Conservation (phyloP, 2,329 filamentous ascomycete genomes). For the Fusarium sp. region DNA sequence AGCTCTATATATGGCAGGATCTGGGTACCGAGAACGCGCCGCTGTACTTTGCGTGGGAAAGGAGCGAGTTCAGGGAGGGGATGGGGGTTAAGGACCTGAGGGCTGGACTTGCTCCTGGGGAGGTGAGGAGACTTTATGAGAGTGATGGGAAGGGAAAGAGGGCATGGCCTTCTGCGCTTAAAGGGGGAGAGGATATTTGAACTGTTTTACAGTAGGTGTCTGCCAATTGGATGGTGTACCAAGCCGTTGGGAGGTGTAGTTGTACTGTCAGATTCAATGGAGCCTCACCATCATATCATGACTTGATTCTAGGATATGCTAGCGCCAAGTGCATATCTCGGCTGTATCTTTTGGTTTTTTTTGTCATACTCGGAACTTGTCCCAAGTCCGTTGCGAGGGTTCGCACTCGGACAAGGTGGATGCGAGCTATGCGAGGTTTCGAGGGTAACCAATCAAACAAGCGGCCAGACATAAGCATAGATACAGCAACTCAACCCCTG, state of each 20-base stretch:
- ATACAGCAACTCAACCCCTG: neutral
- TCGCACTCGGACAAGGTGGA: neutral
- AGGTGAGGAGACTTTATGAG: neutral
- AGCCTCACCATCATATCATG: no score
- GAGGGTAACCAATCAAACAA: neutral
- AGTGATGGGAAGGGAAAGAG: neutral
- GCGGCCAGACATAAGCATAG: neutral
- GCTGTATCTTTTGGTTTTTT: no score
- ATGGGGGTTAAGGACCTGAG: neutral
- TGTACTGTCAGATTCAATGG: no score
- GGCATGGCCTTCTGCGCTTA: neutral
- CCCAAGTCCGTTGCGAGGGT: neutral
- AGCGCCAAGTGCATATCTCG: no score
- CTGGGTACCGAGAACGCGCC: neutral
- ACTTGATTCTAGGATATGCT: no score
- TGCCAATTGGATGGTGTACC: no score
- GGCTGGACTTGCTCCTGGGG: neutral
- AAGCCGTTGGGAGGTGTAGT: no score
- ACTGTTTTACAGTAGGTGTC: no score
- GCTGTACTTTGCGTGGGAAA: neutral
- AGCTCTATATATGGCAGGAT: conserved; percentile 2
- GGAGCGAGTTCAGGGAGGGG: neutral
- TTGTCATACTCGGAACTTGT: no score
- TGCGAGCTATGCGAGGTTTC: neutral
- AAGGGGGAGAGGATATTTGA: no score